phyloP scores from a whole-genome alignment of 257 asterid species.

The Solanum arcanum region DNA sequence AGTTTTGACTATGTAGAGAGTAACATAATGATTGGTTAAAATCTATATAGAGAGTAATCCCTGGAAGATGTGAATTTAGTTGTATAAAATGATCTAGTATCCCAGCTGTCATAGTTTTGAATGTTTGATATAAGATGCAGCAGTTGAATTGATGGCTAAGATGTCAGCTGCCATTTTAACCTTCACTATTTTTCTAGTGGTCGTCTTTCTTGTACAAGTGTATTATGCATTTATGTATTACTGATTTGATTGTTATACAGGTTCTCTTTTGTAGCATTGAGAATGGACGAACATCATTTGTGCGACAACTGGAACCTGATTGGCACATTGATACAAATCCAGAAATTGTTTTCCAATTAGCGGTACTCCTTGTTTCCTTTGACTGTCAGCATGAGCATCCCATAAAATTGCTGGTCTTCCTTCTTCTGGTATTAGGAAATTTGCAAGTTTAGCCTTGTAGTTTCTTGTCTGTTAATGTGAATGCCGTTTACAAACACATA shows the following conservation, averaged over 20 bases:
- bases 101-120: not conserved
- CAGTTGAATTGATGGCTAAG: not conserved
- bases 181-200: not conserved
- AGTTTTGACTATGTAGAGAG: not conserved
- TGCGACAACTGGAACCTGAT: conserved; percentile 93
- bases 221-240: not conserved
- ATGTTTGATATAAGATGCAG: not conserved
- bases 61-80: not conserved
- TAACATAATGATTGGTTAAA: not conserved
- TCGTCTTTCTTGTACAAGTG: not conserved
- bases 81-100: not conserved
- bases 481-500: not conserved
- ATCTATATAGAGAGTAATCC: not conserved
- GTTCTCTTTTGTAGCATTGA: conserved; percentile 94
- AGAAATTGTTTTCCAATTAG: conserved; percentile 62
- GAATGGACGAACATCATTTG: conserved; percentile 77
- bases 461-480: not conserved
- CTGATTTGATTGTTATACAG: conserved; percentile 28
- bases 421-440: not conserved
- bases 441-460: not conserved
- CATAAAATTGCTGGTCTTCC: not conserved
- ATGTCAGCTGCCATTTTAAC: not conserved
- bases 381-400: not conserved
- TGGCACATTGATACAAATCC: conserved; percentile 95
- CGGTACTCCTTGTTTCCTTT: conserved; percentile 35